Evolutionary conservation across 345 rosid genomes (phyloP), one percentile per base, ranked within the genome.

Genomic region (Clarkia xantiana): DNA sequence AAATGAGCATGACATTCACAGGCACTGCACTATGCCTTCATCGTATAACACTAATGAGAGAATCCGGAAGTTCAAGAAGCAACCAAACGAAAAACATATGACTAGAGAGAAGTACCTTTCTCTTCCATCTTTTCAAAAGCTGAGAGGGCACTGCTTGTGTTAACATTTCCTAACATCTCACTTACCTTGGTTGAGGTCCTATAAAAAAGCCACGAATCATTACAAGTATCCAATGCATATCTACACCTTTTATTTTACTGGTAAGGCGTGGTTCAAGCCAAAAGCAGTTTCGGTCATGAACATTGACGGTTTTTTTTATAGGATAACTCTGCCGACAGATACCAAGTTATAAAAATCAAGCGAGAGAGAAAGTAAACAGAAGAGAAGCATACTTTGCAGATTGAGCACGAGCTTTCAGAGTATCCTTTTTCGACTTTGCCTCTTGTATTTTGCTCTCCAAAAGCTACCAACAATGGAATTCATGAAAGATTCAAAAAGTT

Each of bases 401-500:
- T 58, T 83, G 88, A 43, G 94, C 87, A 45, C 94, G 94, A 51
- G 98, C 98, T 71, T 81, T 86, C 62, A 86, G 66, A 36, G 96
- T 86, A 66, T 86, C 98, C 76, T 86, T 91, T 80, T 91, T 91
- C 42, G 98, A 81, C 72, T 56, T 84, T 49, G 98, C 98, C 67
- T 91, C 98, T 55, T 86, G 94, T 66, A 91, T 91, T 75, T 86
- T 91, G 82, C 98, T 86, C 78, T 91, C 98, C 72, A 91, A 61
- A 61, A 91, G 83, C 96, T 91, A 1, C 9, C 36, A 7, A 68
- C 61, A 70, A 46, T 45, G 16, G 60, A 61, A 59, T 25, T 23
- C 14, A 29, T 29, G 9, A 29, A 29, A 7, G n/a, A n/a, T n/a
- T n/a, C n/a, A n/a, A 29, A 29, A 29, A 29, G 4, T 29, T 29